Conservation (phyloP, 2,329 filamentous ascomycete species). For the Xenoacremonium recifei region DNA sequence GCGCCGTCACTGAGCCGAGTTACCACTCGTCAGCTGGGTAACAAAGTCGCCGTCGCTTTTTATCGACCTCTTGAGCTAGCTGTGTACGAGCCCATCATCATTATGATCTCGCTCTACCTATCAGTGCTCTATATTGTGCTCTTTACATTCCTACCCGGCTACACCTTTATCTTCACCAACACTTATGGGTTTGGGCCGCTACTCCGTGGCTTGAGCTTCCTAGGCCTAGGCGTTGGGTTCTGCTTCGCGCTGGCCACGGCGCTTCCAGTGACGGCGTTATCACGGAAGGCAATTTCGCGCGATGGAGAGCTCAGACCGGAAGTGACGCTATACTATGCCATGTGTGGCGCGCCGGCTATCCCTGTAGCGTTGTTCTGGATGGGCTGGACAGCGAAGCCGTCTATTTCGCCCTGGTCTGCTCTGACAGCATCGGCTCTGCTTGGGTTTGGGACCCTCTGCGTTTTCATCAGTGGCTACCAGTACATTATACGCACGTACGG, state of each 20-base stretch:
- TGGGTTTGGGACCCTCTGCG: slow-evolving; percentile 38
- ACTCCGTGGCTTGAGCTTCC: slow-evolving; percentile 42
- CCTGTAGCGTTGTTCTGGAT: slow-evolving; percentile 50
- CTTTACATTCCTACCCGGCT: slow-evolving; percentile 53
- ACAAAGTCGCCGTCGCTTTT: slow-evolving; percentile 46
- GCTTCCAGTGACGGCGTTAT: no score
- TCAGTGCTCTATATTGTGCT: slow-evolving; percentile 52
- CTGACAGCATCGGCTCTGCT: slow-evolving; percentile 42
- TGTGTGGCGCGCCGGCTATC: slow-evolving; percentile 39
- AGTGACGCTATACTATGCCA: slow-evolving; percentile 40
- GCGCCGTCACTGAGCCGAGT: slow-evolving; percentile 67
- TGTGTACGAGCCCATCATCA: slow-evolving; percentile 36
- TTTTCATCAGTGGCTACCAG: slow-evolving; percentile 32
- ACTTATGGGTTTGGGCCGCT: slow-evolving; percentile 42
- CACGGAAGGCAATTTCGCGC: no score
- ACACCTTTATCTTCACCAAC: slow-evolving; percentile 45
- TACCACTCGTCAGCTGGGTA: slow-evolving; percentile 47
- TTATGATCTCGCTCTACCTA: slow-evolving; percentile 48
- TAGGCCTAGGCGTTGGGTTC: slow-evolving; percentile 42
- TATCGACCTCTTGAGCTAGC: slow-evolving; percentile 40
- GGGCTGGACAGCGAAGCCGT: slow-evolving; percentile 43
- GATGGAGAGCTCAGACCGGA: no score
- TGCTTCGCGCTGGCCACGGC: slow-evolving; percentile 32
- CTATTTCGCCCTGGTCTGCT: slow-evolving; percentile 43
- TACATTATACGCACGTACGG: slow-evolving; percentile 36